Conservation (phyloP, 2,329 filamentous ascomycete genomes). For the Talaromyces sp. region DNA sequence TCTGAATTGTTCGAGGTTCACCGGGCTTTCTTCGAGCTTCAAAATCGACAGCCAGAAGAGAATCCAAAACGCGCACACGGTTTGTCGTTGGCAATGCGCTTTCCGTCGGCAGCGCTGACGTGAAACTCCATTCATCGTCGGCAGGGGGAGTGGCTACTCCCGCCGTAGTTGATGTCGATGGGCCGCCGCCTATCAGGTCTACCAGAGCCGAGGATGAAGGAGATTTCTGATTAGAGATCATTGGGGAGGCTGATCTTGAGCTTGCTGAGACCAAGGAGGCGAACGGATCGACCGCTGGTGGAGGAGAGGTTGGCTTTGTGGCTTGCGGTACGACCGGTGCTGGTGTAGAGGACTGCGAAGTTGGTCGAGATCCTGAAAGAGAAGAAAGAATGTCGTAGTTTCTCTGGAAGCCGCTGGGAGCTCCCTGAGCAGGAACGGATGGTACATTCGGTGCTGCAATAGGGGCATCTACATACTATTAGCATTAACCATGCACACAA, state of each 20-base stretch:
- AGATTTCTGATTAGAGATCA: constrained; percentile 26
- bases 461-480: constrained; percentile 20
- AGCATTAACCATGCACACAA: neutral
- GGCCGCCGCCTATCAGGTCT: constrained; percentile 17
- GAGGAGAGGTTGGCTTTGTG: constrained; percentile 36
- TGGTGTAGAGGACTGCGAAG: constrained; percentile 50
- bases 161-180: constrained; percentile 20
- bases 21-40: constrained; percentile 58
- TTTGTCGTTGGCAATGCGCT: constrained; percentile 57
- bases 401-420: constrained; percentile 36
- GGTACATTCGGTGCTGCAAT: constrained; percentile 35
- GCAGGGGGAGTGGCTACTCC: constrained; percentile 22
- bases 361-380: constrained; percentile 45
- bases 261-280: constrained; percentile 53
- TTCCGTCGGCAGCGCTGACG: constrained; percentile 70
- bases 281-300: constrained; percentile 56
- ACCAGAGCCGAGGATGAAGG: constrained; percentile 19
- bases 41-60: constrained; percentile 68
- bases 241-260: constrained; percentile 47
- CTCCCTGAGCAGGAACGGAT: constrained; percentile 30
- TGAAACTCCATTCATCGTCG: constrained; percentile 93
- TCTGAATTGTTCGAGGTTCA: constrained; percentile 57
- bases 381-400: constrained; percentile 57
- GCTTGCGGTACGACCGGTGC: constrained; percentile 40
- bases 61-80: constrained; percentile 65